Conservation (phyloP, 805 yeast genomes). For the Scheffersomyces stipitis region DNA sequence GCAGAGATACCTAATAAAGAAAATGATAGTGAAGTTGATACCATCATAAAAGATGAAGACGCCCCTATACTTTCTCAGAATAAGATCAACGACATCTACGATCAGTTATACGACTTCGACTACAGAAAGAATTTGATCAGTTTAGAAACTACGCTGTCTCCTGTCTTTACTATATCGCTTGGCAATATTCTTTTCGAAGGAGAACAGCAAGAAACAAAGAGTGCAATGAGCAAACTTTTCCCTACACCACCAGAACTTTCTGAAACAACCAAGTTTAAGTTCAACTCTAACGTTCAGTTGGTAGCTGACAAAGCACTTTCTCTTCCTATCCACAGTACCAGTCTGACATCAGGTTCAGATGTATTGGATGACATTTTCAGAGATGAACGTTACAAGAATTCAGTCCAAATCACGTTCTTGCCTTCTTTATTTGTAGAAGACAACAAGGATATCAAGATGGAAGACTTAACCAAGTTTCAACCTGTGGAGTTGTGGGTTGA, state of each 20-base stretch:
- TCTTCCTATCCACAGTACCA: conserved; percentile 22
- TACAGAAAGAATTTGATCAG: conserved; percentile 24
- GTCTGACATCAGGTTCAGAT: too few species aligned
- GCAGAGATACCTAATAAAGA: neutral
- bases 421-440: conserved; percentile 41
- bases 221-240: neutral
- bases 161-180: conserved; percentile 36
- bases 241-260: conserved; percentile 4
- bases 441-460: conserved; percentile 4
- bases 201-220: conserved; percentile 1
- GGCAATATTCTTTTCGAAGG: conserved; percentile 38
- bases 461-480: conserved; percentile 38
- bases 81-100: conserved; percentile 22
- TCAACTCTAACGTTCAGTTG: conserved; percentile 34
- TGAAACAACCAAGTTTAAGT: conserved; percentile 16
- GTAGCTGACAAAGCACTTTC: conserved; percentile 31
- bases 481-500: conserved; percentile 59
- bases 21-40: neutral
- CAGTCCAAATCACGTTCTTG: conserved; percentile 45
- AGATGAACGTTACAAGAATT: conserved; percentile 23
- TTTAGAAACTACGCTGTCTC: conserved; percentile 10
- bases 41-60: neutral
- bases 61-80: conserved; percentile 5
- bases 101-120: conserved; percentile 23
- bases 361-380: neutral